Evolutionary conservation across 768 basidiomycete genomes (phyloP), one percentile per base, ranked within the genome.

Genomic region (Paxillus involutus): DNA sequence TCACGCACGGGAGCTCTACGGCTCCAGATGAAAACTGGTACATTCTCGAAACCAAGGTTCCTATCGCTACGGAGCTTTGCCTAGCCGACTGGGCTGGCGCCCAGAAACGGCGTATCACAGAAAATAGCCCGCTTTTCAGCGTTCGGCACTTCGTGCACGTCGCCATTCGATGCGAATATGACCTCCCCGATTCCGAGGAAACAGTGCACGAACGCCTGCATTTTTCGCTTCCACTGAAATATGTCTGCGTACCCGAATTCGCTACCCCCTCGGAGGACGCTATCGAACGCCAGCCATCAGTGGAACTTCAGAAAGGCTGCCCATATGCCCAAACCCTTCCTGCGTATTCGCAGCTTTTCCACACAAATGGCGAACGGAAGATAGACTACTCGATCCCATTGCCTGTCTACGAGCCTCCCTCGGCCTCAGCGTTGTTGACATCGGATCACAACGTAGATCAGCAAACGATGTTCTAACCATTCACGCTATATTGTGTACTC

Each of bases 341-440:
- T 2, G 79, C 85, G 3, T 93, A 93, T 63, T 89, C 88, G 6
- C 88, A 91, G 59, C 75, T 93, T 17, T 93, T 85, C 71, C 73
- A 91, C 63, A 62, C 75, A 16, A 88, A 89, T 59, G 91, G 91
- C 16, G 85, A 90, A 49, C 78, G 78, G 51, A 88, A 83, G 71
- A 75, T 88, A 46, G 89, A 91, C 63, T 77, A 80, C 56, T 81
- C 79, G n/a, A 61, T 47, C 14, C 85, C 83, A 13, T 70, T 89
- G 41, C 90, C 89, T 0, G 73, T 80, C 21, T 89, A 89, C 63
- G 80, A 80, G 14, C 84, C 81, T 51, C 57, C 59, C 17, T 43
- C 16, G 24, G 11, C 35, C 35, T 13, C 39, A 14, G 36, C 49
- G n/a, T 42, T 52, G 0, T 44, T 39, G 16, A 39, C 49, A 24